These are phyloP conservation scores for Myxozyma melibiosi DNA, from an alignment of 805 yeast genomes.

Conservation along the genomic window DNA sequence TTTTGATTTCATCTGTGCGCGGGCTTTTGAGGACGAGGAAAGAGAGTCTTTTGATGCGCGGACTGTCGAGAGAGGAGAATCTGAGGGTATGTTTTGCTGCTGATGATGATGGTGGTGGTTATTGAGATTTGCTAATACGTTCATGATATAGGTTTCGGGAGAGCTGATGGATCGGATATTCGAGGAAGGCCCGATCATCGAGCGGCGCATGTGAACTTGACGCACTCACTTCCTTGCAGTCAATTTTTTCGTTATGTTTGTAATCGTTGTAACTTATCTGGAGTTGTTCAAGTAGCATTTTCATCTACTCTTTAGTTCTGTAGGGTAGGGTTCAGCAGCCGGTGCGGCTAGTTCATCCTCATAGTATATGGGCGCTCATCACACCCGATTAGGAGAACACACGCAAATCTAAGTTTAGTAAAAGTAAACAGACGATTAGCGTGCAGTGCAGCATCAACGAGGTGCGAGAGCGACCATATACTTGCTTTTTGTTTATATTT, in stretches of 20 bases:
- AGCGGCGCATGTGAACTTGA: conserved; percentile 22
- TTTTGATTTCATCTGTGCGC: conserved; percentile 33
- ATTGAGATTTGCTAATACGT: neutral
- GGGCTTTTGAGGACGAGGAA: conserved; percentile 24
- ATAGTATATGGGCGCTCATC: neutral
- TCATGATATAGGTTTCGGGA: conserved; percentile 15
- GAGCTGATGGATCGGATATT: conserved; percentile 32
- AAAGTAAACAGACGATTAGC: conserved; percentile 1
- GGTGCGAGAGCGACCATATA: too few relatives aligned
- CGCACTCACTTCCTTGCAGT: too few relatives aligned
- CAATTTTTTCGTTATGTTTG: too few relatives aligned
- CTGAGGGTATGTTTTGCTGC: conserved; percentile 14
- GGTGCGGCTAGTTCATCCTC: neutral
- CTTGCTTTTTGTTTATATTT: too few relatives aligned
- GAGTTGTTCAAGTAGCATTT: too few relatives aligned
- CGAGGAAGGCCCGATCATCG: conserved; percentile 31
- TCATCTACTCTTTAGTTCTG: too few relatives aligned
- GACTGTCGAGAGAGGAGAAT: conserved; percentile 35
- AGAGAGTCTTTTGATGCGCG: conserved; percentile 31
- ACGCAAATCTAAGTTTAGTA: neutral
- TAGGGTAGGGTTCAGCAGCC: neutral
- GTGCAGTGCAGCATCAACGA: neutral
- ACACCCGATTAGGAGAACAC: too few relatives aligned
- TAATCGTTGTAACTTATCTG: too few relatives aligned
- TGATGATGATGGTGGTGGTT: neutral